Conservation (phyloP, 139 green algal species). For the Chloropicon primus region DNA sequence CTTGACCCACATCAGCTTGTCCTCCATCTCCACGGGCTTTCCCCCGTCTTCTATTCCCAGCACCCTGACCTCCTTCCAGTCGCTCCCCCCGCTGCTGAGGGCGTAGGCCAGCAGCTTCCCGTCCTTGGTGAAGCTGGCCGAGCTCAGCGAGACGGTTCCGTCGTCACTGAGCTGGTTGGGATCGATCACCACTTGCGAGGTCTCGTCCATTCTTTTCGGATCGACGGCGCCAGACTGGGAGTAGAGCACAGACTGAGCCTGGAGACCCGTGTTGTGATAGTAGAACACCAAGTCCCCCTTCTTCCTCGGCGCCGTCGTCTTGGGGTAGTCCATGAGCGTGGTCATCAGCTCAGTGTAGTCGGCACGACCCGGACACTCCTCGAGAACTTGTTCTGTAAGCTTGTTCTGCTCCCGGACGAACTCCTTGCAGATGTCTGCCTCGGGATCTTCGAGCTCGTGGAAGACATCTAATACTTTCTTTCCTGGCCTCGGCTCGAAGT, state of each 20-base stretch:
- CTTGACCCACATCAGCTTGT: constrained; percentile 74
- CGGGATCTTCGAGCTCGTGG: not conserved
- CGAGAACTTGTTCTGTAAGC: not conserved
- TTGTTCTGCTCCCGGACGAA: not conserved
- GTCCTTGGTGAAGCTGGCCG: constrained; percentile 51
- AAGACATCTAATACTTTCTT: not conserved
- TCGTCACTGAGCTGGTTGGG: not conserved
- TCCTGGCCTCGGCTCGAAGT: too few species aligned
- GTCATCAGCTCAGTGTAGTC: not conserved
- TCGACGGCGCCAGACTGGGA: not conserved
- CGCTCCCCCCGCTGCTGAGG: constrained; percentile 43
- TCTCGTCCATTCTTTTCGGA: not conserved
- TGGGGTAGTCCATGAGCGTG: not conserved
- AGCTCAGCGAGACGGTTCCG: not conserved
- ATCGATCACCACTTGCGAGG: not conserved
- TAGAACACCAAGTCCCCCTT: not conserved
- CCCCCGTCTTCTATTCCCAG: constrained; percentile 36
- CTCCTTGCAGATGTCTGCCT: not conserved
- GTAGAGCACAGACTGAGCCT: not conserved
- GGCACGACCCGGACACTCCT: not conserved
- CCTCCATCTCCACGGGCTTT: constrained; percentile 28
- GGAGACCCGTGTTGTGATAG: not conserved
- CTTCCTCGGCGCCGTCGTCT: not conserved
- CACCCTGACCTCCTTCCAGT: constrained; percentile 30
- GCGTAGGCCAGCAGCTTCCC: constrained; percentile 56